Evolutionary conservation across 164 flowering plant species (phyloP), one percentile per base, ranked within the genome.

Genomic region (Tinospora cordifolia): DNA sequence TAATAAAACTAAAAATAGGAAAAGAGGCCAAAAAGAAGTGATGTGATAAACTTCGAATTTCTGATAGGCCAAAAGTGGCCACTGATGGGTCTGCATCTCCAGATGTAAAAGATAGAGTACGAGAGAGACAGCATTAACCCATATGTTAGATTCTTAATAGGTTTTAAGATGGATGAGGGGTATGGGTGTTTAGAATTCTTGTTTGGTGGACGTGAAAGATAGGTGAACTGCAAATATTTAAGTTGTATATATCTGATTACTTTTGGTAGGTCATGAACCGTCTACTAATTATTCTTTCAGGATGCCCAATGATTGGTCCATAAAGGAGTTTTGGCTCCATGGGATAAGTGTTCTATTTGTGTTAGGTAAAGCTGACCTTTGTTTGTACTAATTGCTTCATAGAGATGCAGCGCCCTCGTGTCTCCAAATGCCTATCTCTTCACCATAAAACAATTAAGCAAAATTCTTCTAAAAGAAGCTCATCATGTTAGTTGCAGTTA

Each of bases 241-340:
- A 27, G 62, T 62, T 63, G 73, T 46, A 19, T 26, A 51, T 63
- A 74, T 54, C 68, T 63, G 40, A 67, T 68, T 47, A 44, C 72
- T 36, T 21, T 74, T 76, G 62, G 59, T 76, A 57, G 76, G 69
- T 63, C 71, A 67, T 69, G 51, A 71, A 72, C 73, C 74, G n/a
- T 21, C 60, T 54, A 54, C 8, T 74, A 71, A 76, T 65, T 74
- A 71, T 78, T 76, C 76, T 70, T 69, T 63, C 75, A 30, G 21
- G 57, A 75, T 73, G 38, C 70, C 79, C 79, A 80, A 75, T 78
- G 75, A 81, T 75, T 78, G 78, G 79, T 46, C 71, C 49, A 62
- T 39, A 75, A 71, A 62, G 69, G 68, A 26, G 62, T 24, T 65
- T 73, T 41, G 69, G 68, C 67, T 69, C 65, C 65, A 62, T 75